Percentiles rank a stretch among this genome's conserved stretches.
Conservation (phyloP, 2,329 filamentous ascomycete species). For the Harringtonia aguacate region DNA sequence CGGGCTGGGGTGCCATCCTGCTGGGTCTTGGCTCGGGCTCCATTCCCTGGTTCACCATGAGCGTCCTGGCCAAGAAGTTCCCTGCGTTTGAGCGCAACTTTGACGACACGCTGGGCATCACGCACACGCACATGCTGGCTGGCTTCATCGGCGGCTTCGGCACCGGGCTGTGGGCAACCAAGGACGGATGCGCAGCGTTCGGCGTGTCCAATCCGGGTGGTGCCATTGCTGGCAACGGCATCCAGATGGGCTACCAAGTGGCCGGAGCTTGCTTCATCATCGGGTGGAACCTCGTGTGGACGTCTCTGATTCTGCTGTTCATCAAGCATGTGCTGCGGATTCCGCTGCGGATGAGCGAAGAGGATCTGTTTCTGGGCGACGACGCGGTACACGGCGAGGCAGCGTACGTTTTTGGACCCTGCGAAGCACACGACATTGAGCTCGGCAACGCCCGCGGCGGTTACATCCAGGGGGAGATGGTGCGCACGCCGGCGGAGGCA, state of each 20-base stretch:
- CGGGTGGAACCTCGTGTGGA: conserved; percentile 40
- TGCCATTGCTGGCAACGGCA: conserved; percentile 38
- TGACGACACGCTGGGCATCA: conserved; percentile 16
- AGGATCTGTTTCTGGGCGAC: conserved; percentile 32
- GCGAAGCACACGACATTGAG: conserved; percentile 14
- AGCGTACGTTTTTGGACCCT: conserved; percentile 24
- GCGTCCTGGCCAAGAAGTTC: conserved; percentile 30
- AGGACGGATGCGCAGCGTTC: conserved; percentile 33
- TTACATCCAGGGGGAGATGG: conserved; percentile 15
- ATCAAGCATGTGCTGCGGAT: conserved; percentile 38
- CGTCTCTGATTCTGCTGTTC: conserved; percentile 34
- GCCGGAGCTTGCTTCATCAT: conserved; percentile 37
- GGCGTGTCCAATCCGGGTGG: conserved; percentile 32
- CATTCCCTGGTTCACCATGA: conserved; percentile 38
- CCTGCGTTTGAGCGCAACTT: conserved; percentile 13
- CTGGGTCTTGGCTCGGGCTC: conserved; percentile 31
- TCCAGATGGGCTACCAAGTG: conserved; percentile 37
- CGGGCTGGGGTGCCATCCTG: conserved; percentile 38
- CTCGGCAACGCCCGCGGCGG: conserved; percentile 6
- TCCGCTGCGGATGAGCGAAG: conserved; percentile 34
- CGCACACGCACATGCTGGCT: conserved; percentile 33
- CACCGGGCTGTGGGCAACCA: conserved; percentile 34
- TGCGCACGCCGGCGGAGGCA: not conserved
- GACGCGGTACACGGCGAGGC: conserved; percentile 36
- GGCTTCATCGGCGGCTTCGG: conserved; percentile 33